Base-by-base conservation (phyloP, 1,284 basidiomycete species). In the Albatrellus sp. region DNA sequence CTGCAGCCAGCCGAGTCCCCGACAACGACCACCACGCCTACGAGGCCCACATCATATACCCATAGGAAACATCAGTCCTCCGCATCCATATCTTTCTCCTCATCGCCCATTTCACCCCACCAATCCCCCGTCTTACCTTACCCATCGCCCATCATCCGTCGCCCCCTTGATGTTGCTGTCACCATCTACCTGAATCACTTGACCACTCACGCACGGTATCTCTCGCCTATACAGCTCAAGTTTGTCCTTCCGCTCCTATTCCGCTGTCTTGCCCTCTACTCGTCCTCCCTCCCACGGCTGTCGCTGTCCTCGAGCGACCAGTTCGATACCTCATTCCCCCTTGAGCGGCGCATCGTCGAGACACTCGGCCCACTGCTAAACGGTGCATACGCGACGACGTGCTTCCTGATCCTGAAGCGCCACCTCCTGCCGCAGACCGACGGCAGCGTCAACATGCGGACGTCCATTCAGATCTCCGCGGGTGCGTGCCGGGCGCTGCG, bases 401-500 rank as follows among this genome's bases (percentile, higher is more conserved):
- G 79, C 56, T 77, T 78, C 60, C 62, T 69, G 36, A 69, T 80
- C 42, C 65, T 84, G 43, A 75, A 75, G 49, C 62, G 57, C 9
- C 63, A 71, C 49, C 60, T 81, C 16, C 67, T 60, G 37, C 68
- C 68, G 17, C 41, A 47, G 13, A 46, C 49, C 0, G 20, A n/a
- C 39, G 36, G 33, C 2, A 44, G 53, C 52, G 36, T 54, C 43
- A 20, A 50, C 37, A 20, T 46, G 20, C 48, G 48, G 14, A 52
- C 58, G 2, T 59, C 63, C 13, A 57, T 70, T 5, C 66, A 71
- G 52, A 72, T 69, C 0, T 71, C 80, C 4, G 62, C 77, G 12
- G 83, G 84, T 8, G 82, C 83, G 0, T 67, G 79, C 42, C 69
- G 82, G 12, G 76, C 77, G 0, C 60, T 86, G n/a, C 71, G 82